Evolutionary conservation across 2,329 filamentous ascomycete genomes (phyloP), one percentile per base, ranked within the genome.

Genomic region (Thermoascus crustaceus): DNA sequence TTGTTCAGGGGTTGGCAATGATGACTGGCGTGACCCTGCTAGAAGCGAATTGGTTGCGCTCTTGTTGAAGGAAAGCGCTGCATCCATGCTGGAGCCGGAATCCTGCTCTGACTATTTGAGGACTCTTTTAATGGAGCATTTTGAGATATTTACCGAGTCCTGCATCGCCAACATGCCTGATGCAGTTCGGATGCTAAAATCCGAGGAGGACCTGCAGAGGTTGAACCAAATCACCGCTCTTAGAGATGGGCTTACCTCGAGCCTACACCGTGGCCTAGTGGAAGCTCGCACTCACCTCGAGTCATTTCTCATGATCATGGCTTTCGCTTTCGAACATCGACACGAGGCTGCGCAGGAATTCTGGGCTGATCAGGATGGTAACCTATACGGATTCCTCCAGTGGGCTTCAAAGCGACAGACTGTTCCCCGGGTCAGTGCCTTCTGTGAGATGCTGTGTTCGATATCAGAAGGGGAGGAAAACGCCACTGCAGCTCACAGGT

Each of bases 371-470:
- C 79, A 83, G 2, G 91, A 98, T 50, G 87, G 87, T 53, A 94
- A 95, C 48, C 68, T 98, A 20, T 85, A 88, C 43, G 91, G 91
- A 0, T 98, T 98, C 55, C 73, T 98, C 56, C 85, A 94, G 45
- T 98, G 91, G 91, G 85, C 88, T n/a, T 94, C 91, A 3, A 82
- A 86, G 48, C 75, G 91, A 49, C 87, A 94, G 41, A 94, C 93
- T 0, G 95, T 93, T 0, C 91, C 91, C n/a, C 74, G 94, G 16
- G 88, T 94, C 40, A 91, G 86, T 42, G 88, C 89, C 8, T 98
- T 96, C 50, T 98, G 91, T 59, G 89, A 96, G 55, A 89, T 98
- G 79, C 69, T 98, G 10, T 84, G 87, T 52, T 82, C 88, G 1
- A 80, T 98, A 31, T 85, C 91, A 0, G 79, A 81, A 34, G 86